Evolutionary conservation across 1,284 basidiomycete genomes (phyloP).

Genomic region (Naganishia sp.): DNA sequence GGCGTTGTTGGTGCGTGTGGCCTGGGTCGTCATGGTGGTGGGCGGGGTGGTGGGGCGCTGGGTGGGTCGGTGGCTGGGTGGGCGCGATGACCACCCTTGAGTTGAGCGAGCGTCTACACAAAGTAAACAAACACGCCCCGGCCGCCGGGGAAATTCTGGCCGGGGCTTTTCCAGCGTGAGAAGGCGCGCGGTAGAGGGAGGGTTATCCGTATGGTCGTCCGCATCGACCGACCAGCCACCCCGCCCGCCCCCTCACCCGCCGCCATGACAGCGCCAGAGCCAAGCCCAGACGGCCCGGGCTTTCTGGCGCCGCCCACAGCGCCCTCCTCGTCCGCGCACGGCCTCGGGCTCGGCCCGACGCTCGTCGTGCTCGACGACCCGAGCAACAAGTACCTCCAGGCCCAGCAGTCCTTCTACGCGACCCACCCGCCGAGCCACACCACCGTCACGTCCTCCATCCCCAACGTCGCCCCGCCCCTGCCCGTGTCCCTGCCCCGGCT

Average conservation of each 20-base stretch:
- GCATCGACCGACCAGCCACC: background rate
- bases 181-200: background rate
- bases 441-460: constrained; percentile 26
- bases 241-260: background rate
- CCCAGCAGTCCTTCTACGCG: constrained; percentile 33
- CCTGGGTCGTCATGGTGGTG: constrained; percentile 51
- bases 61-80: background rate
- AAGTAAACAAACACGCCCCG: background rate
- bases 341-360: constrained; percentile 31
- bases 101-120: too few relatives aligned
- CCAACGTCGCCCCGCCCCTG: constrained; percentile 32
- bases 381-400: constrained; percentile 32
- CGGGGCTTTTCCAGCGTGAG: constrained; percentile 4
- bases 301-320: constrained; percentile 32
- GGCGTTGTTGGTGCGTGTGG: constrained; percentile 52
- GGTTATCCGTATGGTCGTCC: too few relatives aligned
- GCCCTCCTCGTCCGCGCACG: constrained; percentile 31
- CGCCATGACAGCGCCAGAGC: background rate
- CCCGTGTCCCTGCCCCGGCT: constrained; percentile 34
- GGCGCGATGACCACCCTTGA: background rate
- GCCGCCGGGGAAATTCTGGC: constrained; percentile 9
- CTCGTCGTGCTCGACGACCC: constrained; percentile 32
- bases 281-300: constrained; percentile 12
- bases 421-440: constrained; percentile 30
- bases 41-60: background rate